Conservation (phyloP, 352 stramenopile species). For the Phytophthora hibernalis region DNA sequence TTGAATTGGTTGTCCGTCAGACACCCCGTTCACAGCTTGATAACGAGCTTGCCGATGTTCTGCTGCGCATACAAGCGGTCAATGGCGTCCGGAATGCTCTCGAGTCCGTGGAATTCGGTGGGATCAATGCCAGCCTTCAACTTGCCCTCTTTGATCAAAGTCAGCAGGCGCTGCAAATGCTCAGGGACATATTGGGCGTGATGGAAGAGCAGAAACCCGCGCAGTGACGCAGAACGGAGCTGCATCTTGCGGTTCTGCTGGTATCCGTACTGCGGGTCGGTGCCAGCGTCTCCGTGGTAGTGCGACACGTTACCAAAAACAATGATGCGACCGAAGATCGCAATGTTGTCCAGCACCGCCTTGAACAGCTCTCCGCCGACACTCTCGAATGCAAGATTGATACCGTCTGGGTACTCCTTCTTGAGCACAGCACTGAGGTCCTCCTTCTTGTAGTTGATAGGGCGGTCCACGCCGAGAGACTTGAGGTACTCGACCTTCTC, state of each 20-base stretch:
- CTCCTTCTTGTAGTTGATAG: conserved; percentile 81
- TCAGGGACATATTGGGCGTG: conserved; percentile 40
- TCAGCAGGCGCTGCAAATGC: conserved; percentile 47
- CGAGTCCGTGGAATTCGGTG: conserved; percentile 54
- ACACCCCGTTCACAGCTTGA: conserved; percentile 46
- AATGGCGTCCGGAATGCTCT: conserved; percentile 62
- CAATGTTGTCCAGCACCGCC: conserved; percentile 58
- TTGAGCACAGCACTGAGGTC: conserved; percentile 43
- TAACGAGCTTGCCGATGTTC: conserved; percentile 84
- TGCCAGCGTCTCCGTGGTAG: conserved; percentile 44
- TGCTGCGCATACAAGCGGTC: conserved; percentile 69
- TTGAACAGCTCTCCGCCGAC: conserved; percentile 47
- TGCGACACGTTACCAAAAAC: conserved; percentile 63
- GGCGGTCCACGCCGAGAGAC: conserved; percentile 52
- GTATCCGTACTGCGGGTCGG: conserved; percentile 36
- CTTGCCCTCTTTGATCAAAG: conserved; percentile 58
- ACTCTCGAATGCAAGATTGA: conserved; percentile 49
- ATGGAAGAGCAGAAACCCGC: conserved; percentile 53
- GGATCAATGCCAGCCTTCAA: conserved; percentile 59
- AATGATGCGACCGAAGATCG: conserved; percentile 62
- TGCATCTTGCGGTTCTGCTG: conserved; percentile 47
- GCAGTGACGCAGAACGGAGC: conserved; percentile 46
- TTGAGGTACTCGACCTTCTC: conserved; percentile 78
- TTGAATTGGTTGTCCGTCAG: too few species aligned
- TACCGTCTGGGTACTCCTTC: conserved; percentile 47